These are phyloP conservation scores for Priceomyces castillae DNA, from an alignment of 805 yeast species.

Conservation along the genomic window DNA sequence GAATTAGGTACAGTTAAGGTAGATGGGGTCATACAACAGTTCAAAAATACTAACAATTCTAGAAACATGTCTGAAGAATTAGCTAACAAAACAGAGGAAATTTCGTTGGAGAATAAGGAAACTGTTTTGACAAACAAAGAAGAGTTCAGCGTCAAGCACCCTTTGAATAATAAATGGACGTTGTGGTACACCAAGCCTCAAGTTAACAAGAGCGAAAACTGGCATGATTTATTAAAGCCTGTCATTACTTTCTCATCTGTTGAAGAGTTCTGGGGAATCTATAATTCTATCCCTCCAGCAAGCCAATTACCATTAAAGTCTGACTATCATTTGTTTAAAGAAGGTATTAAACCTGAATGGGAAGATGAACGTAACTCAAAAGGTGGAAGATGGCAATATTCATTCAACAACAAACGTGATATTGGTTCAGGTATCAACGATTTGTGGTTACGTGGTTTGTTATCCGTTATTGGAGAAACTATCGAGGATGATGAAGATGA, in stretches of 20 bases:
- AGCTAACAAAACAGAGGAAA: slow-evolving; percentile 42
- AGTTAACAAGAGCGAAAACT: slow-evolving; percentile 70
- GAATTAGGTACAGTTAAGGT: neutral
- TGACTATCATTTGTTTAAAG: slow-evolving; percentile 93
- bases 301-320: slow-evolving; percentile 87
- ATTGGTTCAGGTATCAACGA: slow-evolving; percentile 68
- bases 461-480: slow-evolving; percentile 93
- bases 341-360: slow-evolving; percentile 97
- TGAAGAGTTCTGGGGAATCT: slow-evolving; percentile 98
- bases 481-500: slow-evolving; percentile 79
- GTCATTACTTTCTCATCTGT: slow-evolving; percentile 91
- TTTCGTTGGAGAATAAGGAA: slow-evolving; percentile 37
- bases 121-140: slow-evolving; percentile 60
- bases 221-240: slow-evolving; percentile 91
- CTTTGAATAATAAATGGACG: slow-evolving; percentile 89
- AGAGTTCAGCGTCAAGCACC: slow-evolving; percentile 78
- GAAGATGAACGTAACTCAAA: slow-evolving; percentile 83
- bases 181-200: slow-evolving; percentile 97
- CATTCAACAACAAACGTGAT: slow-evolving; percentile 67
- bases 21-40: neutral
- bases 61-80: slow-evolving; percentile 44
- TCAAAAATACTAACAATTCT: neutral
- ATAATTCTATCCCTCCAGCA: slow-evolving; percentile 89
- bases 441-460: slow-evolving; percentile 85
- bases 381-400: slow-evolving; percentile 88